Conservation (phyloP, 1,139 yeast species). For the Petasospora fabianii region DNA sequence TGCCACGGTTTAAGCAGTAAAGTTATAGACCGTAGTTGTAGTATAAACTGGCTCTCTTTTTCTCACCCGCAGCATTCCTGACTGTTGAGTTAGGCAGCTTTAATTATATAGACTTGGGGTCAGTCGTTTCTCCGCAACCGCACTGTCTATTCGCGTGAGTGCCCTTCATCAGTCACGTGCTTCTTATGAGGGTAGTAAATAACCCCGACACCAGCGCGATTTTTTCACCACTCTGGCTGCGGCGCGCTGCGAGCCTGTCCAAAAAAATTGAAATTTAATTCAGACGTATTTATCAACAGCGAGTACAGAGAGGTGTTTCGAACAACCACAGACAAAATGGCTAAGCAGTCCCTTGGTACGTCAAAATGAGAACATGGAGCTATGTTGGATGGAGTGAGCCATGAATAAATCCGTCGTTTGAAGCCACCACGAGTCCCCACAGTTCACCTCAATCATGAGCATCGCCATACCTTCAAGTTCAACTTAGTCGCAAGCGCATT, state of each 20-base stretch:
- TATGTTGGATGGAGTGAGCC: conserved; percentile 29
- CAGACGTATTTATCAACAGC: conserved; percentile 5
- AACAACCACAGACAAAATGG: conserved; percentile 34
- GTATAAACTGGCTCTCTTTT: background rate
- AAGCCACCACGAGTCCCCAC: background rate
- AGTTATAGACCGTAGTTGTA: too few relatives aligned
- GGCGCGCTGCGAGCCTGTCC: conserved; percentile 3
- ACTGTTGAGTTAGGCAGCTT: background rate
- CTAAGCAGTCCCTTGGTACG: conserved; percentile 47
- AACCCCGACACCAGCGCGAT: conserved; percentile 9
- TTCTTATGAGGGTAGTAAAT: conserved; percentile 1
- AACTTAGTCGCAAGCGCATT: background rate
- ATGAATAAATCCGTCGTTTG: background rate
- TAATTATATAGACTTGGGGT: background rate
- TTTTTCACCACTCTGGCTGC: conserved; percentile 7
- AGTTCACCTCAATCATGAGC: background rate
- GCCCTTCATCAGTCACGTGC: conserved; percentile 8
- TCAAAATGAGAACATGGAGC: conserved; percentile 10
- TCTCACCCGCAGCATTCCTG: background rate
- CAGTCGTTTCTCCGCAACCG: background rate
- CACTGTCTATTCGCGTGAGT: background rate
- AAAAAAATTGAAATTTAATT: conserved; percentile 21
- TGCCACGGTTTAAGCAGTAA: too few relatives aligned
- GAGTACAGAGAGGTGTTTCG: conserved; percentile 1
- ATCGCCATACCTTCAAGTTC: background rate